phyloP scores from a whole-genome alignment of 257 asterid species.

The Fraxinus cuspidata region DNA sequence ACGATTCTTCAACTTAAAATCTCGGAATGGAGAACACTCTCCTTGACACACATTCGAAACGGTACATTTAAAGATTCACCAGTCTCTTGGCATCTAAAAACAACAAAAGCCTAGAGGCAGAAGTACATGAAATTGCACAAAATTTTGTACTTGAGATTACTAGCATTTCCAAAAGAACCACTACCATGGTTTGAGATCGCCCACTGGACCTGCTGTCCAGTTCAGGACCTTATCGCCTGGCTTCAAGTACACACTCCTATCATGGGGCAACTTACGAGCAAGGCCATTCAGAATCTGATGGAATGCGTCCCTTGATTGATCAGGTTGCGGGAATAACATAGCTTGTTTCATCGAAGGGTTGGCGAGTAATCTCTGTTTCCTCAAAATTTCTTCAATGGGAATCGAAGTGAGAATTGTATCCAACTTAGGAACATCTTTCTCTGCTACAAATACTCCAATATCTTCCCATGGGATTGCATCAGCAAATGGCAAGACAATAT shows the following conservation, averaged over 20 bases:
- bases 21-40: background rate
- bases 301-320: conserved; percentile 73
- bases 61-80: background rate
- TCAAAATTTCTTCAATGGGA: conserved; percentile 46
- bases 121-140: background rate
- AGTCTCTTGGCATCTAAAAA: background rate
- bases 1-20: no score
- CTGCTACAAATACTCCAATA: conserved; percentile 52
- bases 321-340: conserved; percentile 61
- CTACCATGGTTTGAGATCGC: conserved; percentile 75
- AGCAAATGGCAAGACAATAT: conserved; percentile 73
- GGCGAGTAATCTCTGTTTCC: conserved; percentile 68
- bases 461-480: conserved; percentile 65
- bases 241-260: conserved; percentile 41
- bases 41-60: background rate
- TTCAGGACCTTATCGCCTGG: conserved; percentile 34
- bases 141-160: background rate
- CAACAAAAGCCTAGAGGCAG: conserved; percentile 10
- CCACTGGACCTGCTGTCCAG: conserved; percentile 59
- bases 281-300: conserved; percentile 74
- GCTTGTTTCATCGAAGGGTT: conserved; percentile 62
- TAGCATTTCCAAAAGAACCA: background rate
- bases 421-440: conserved; percentile 53
- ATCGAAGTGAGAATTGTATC: conserved; percentile 56
- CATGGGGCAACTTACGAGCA: conserved; percentile 56